phyloP scores from a whole-genome alignment of 768 basidiomycete genomes.

The Tylopilus subfusipes region DNA sequence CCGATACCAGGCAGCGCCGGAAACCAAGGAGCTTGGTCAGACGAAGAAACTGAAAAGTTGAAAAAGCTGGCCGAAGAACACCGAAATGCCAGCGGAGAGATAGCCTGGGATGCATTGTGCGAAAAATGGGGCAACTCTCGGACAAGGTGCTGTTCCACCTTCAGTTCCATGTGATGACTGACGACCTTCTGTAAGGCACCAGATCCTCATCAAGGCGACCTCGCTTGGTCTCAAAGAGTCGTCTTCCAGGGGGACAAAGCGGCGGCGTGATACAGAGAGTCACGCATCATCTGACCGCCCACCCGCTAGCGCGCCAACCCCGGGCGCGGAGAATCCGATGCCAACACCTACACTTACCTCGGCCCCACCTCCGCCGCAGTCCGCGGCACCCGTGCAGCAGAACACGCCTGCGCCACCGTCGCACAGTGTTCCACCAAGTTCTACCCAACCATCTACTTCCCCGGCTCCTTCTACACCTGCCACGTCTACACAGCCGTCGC shows the following conservation, averaged over 20 bases:
- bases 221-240: conserved; percentile 76
- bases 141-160: conserved; percentile 50
- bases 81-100: conserved; percentile 43
- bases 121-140: conserved; percentile 70
- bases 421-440: conserved; percentile 24
- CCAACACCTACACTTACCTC: conserved; percentile 21
- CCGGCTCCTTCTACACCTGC: conserved; percentile 34
- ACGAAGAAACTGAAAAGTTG: conserved; percentile 69
- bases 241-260: conserved; percentile 58
- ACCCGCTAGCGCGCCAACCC: conserved; percentile 18
- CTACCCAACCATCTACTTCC: conserved; percentile 29
- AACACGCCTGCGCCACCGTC: conserved; percentile 33
- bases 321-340: conserved; percentile 18
- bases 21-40: conserved; percentile 74
- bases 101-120: conserved; percentile 79
- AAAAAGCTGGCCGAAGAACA: conserved; percentile 69
- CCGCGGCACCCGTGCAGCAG: conserved; percentile 18
- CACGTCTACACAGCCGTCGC: conserved; percentile 35
- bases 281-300: conserved; percentile 26
- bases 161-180: not conserved
- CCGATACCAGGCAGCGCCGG: conserved; percentile 33
- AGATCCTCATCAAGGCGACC: conserved; percentile 80
- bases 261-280: conserved; percentile 47
- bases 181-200: conserved; percentile 49
- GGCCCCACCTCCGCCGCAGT: conserved; percentile 24